These are phyloP conservation scores for Pochonia chlamydosporia DNA, from an alignment of 2,329 filamentous ascomycete species.

Conservation along the genomic window DNA sequence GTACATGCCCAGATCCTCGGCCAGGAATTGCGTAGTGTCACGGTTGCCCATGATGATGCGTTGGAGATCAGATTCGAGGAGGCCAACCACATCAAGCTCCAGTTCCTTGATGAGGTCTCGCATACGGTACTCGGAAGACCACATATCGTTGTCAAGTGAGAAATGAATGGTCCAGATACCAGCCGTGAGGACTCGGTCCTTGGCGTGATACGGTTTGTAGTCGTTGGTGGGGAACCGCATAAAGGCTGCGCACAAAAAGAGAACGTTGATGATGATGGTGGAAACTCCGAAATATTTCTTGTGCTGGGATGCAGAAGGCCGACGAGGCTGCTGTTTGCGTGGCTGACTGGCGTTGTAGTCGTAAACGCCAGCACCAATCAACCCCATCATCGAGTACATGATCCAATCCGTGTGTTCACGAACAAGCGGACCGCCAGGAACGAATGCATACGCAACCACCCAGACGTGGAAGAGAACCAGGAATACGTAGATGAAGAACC, in stretches of 20 bases:
- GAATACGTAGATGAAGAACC: conserved; percentile 88
- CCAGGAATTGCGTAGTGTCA: conserved; percentile 89
- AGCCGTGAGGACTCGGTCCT: conserved; percentile 82
- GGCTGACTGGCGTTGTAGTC: conserved; percentile 53
- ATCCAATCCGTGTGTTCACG: conserved; percentile 95
- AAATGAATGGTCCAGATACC: conserved; percentile 99
- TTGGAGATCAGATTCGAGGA: conserved; percentile 88
- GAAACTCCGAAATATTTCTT: conserved; percentile 50
- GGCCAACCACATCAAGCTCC: conserved; percentile 95
- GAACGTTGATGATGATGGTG: conserved; percentile 69
- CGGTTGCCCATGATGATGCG: conserved; percentile 99
- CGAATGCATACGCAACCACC: conserved; percentile 97
- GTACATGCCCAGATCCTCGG: conserved; percentile 97
- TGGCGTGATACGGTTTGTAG: conserved; percentile 82
- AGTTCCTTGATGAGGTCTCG: conserved; percentile 84
- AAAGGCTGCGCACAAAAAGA: conserved; percentile 77
- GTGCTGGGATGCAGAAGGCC: conserved; percentile 32
- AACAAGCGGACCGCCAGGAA: conserved; percentile 86
- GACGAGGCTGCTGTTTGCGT: conserved; percentile 26
- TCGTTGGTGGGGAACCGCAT: conserved; percentile 89
- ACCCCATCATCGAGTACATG: conserved; percentile 79
- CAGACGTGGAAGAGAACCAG: conserved; percentile 96
- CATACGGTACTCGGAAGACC: conserved; percentile 92
- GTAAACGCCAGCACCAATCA: conserved; percentile 80
- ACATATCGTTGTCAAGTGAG: conserved; percentile 97